Base-by-base conservation (phyloP, 208 protist species). In the Polymyxa betae region DNA sequence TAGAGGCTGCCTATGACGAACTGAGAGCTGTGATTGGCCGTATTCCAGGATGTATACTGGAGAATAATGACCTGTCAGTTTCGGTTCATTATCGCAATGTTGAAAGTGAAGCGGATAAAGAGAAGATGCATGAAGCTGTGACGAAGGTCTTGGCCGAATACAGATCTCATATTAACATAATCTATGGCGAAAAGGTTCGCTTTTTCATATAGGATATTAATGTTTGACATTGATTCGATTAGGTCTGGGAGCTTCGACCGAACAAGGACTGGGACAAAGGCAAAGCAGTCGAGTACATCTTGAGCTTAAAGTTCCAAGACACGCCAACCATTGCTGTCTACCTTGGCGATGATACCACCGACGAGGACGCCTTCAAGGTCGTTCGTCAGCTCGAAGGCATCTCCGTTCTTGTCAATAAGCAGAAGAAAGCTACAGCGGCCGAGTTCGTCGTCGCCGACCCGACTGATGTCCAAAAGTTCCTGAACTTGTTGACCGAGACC, bases 291-390 rank as follows among this genome's bases (percentile, higher is more conserved):
- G 54, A 89, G 64, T 72, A 68, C 41, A 68, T 92, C 24, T 0
- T 89, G 24, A 41, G 45, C 38, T 0, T 49, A 0, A 32, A 29
- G 87, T 78, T 90, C n/a, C 49, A 68, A 41, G 52, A 90, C 32
- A 24, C 32, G 49, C 0, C 45, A 35, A 0, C 49, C 49, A 35
- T 90, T 16, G 64, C 88, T 0, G 29, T 92, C 32, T 92, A 92
- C 88, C 89, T 92, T 38, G 90, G 90, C 49, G 90, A 92, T 92
- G 90, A 92, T 60, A 89, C 88, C 5, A 92, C 90, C 16, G 90
- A 92, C 49, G 90, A 92, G 87, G 90, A 92, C 64, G 90, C 90
- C 41, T 92, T 92, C 60, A 49, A 40, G 38, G 88, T 90, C 35
- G 72, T 90, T 52, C 52, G 32, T 66, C 41, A 12, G 5, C 60